Evolutionary conservation across 768 basidiomycete species (phyloP).

Genomic region (Amanita molliuscula): DNA sequence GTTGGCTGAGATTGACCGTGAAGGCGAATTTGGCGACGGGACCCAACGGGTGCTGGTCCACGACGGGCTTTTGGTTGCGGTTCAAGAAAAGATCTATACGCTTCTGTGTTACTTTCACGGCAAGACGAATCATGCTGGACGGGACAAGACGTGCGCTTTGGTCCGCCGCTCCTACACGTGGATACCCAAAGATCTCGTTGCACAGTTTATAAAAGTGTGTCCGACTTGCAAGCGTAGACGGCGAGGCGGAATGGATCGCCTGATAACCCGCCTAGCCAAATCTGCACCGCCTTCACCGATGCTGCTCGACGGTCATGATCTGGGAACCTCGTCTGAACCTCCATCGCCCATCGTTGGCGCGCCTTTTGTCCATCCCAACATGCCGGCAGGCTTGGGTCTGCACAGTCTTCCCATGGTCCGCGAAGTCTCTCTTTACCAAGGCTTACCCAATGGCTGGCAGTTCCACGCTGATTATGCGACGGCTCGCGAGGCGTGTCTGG

Average conservation of each 20-base stretch:
- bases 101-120: constrained; percentile 67
- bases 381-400: constrained; percentile 5
- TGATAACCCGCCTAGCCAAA: constrained; percentile 2
- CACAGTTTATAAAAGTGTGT: constrained; percentile 69
- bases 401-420: constrained; percentile 28
- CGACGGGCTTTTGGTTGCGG: constrained; percentile 63
- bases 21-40: neutral
- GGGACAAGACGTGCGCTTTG: constrained; percentile 65
- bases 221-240: constrained; percentile 58
- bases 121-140: constrained; percentile 57
- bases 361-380: neutral
- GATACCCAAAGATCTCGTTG: constrained; percentile 78
- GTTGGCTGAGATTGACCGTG: constrained; percentile 8
- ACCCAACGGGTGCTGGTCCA: constrained; percentile 46
- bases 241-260: constrained; percentile 20
- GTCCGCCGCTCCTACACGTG: constrained; percentile 67
- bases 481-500: constrained; percentile 26
- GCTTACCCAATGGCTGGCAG: constrained; percentile 40
- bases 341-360: neutral
- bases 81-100: constrained; percentile 71
- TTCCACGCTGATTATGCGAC: constrained; percentile 25
- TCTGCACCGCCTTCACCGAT: neutral
- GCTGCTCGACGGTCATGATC: neutral
- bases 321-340: neutral
- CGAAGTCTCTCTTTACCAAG: constrained; percentile 36